phyloP scores from a whole-genome alignment of 2,329 filamentous ascomycete genomes.

The Penicillium sp. region DNA sequence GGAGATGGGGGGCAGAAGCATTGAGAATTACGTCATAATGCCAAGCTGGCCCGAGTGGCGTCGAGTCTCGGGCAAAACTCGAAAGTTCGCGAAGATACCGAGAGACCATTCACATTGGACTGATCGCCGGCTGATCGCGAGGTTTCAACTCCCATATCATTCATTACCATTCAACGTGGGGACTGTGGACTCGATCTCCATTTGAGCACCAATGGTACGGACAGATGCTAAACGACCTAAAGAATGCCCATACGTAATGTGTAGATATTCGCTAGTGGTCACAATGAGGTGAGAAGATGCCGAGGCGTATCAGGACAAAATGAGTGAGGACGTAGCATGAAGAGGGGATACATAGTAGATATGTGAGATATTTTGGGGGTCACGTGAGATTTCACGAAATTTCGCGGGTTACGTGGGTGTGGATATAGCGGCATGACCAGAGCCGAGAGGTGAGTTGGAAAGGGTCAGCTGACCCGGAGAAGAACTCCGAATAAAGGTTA shows the following conservation, averaged over 20 bases:
- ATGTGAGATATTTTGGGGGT: no score
- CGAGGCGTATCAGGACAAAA: not conserved
- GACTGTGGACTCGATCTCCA: no score
- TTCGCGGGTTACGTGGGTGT: no score
- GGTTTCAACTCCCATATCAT: no score
- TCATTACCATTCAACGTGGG: no score
- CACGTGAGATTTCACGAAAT: no score
- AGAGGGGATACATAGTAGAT: no score
- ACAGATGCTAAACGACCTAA: not conserved
- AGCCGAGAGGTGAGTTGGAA: no score
- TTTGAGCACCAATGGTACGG: not conserved
- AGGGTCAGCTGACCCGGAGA: not conserved
- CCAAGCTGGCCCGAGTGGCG: not conserved
- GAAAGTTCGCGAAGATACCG: no score
- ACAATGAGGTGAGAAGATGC: no score
- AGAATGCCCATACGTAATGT: not conserved
- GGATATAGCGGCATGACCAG: no score
- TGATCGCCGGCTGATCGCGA: not conserved
- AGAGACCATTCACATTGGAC: not conserved
- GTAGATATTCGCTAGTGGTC: not conserved
- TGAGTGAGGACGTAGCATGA: no score
- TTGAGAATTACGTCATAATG: not conserved
- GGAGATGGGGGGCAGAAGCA: not conserved
- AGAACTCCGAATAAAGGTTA: not conserved
- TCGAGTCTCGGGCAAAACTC: not conserved